Evolutionary conservation across 352 stramenopile species (phyloP).

Genomic region (Phytophthora macrochlamydospora): DNA sequence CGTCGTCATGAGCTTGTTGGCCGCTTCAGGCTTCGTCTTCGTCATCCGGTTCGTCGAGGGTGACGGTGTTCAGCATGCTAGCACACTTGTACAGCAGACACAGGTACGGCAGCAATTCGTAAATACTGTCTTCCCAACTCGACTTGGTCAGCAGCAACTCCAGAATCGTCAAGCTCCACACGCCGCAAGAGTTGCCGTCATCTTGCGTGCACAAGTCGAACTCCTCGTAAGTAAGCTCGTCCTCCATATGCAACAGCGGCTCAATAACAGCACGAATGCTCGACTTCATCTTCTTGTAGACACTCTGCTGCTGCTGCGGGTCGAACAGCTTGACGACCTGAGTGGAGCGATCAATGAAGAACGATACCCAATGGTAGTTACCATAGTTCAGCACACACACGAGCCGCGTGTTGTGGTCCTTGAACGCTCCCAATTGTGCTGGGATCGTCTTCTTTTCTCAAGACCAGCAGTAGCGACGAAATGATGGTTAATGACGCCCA

Average conservation of each 20-base stretch:
- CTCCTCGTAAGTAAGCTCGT: slow-evolving; percentile 1
- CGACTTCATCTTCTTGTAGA: slow-evolving; percentile 8
- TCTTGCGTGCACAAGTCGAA: slow-evolving; percentile 10
- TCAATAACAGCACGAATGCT: slow-evolving; percentile 6
- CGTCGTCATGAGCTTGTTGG: too few relatives aligned
- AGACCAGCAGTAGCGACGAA: background rate
- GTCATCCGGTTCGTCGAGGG: background rate
- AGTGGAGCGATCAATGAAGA: background rate
- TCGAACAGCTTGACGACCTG: slow-evolving; percentile 8
- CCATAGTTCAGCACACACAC: slow-evolving; percentile 4
- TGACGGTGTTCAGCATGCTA: background rate
- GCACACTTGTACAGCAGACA: background rate
- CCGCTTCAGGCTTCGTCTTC: background rate
- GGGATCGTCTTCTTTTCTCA: background rate
- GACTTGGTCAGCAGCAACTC: background rate
- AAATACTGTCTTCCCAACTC: background rate
- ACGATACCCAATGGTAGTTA: slow-evolving; percentile 6
- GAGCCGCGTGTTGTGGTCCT: background rate
- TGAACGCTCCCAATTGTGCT: background rate
- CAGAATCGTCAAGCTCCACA: slow-evolving; percentile 1
- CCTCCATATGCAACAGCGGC: background rate
- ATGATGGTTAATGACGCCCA: background rate
- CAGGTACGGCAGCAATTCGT: background rate
- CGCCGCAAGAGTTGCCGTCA: slow-evolving; percentile 9
- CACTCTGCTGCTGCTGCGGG: background rate